Evolutionary conservation across 306 rosid species (phyloP).

Genomic region (Citrullus colocynthis): DNA sequence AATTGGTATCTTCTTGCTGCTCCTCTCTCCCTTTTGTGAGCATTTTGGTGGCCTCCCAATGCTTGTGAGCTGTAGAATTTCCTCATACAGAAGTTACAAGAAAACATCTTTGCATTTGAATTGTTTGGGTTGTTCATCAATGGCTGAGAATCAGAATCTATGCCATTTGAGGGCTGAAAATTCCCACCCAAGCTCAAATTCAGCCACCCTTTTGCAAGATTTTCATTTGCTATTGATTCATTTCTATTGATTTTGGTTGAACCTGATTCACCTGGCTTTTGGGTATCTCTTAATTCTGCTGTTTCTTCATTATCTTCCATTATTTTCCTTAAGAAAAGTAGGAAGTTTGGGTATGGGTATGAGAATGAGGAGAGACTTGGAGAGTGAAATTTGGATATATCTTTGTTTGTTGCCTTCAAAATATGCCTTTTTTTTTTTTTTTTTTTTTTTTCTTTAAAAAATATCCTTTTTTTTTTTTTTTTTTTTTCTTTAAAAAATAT

Average conservation of each 20-base stretch:
- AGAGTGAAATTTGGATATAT: constrained; percentile 14
- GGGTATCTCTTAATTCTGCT: background rate
- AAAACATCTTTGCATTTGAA: constrained; percentile 32
- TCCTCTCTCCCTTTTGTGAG: constrained; percentile 89
- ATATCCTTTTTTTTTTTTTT: background rate
- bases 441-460: background rate
- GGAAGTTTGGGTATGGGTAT: background rate
- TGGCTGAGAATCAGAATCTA: constrained; percentile 22
- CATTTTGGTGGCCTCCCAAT: constrained; percentile 91
- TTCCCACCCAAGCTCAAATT: constrained; percentile 2
- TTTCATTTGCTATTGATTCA: background rate
- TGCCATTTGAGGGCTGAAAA: background rate
- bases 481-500: too few relatives aligned
- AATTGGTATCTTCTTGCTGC: constrained; percentile 70
- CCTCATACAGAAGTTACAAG: constrained; percentile 87
- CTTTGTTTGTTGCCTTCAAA: background rate
- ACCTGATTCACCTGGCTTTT: background rate
- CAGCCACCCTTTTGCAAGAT: constrained; percentile 1
- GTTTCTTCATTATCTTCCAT: background rate
- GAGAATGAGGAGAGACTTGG: background rate
- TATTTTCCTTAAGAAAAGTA: background rate
- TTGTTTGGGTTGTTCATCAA: background rate
- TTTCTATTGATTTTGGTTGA: background rate
- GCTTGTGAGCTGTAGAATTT: constrained; percentile 90
- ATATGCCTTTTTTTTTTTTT: background rate